Evolutionary conservation across 2,329 filamentous ascomycete genomes (phyloP), one percentile per base, ranked within the genome.

Genomic region (Ceratocystis albifundus): DNA sequence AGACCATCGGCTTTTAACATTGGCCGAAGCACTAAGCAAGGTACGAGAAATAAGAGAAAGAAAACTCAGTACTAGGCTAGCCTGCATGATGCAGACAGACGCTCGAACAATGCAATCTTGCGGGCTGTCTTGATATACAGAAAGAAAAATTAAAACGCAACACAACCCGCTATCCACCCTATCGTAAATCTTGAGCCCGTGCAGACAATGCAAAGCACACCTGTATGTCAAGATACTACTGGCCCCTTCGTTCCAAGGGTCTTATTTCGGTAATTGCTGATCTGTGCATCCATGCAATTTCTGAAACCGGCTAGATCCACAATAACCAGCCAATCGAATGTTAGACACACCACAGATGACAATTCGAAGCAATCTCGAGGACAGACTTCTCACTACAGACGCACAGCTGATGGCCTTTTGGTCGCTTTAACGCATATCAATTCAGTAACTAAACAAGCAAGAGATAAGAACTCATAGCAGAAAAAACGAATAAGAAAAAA

Each of bases 401-500:
- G 8, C 10, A 44, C 12, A 2, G 25, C 4, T 1, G 15, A 32
- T 32, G 30, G 7, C 30, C 2, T 22, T 41, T 62, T 45, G 32
- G 32, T 62, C 41, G 32, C n/a, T 62, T 41, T 41, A 62, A 62
- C n/a, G 53, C 53, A 59, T 46, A 44, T 65, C 53, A 32, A 59
- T 59, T 59, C 53, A 59, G 53, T 30, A 59, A 59, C 53, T 57
- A 57, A 10, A 57, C 53, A 59, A n/a, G 53, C 25, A 32, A 59
- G n/a, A 57, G 32, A n/a, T 25, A 10, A 25, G 30, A 25, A 45
- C 4, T 41, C 50, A 59, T 28, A 32, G 46, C 48, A 57, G 30
- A 30, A 59, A 62, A 36, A 25, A 62, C 44, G 36, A 41, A 65
- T 62, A 61, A 66, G 41, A 61, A 50, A 66, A 62, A 53, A 67